Evolutionary conservation across 2,329 filamentous ascomycete genomes (phyloP), one percentile per base, ranked within the genome.

Genomic region (Scopulariopsis brevicaulis): DNA sequence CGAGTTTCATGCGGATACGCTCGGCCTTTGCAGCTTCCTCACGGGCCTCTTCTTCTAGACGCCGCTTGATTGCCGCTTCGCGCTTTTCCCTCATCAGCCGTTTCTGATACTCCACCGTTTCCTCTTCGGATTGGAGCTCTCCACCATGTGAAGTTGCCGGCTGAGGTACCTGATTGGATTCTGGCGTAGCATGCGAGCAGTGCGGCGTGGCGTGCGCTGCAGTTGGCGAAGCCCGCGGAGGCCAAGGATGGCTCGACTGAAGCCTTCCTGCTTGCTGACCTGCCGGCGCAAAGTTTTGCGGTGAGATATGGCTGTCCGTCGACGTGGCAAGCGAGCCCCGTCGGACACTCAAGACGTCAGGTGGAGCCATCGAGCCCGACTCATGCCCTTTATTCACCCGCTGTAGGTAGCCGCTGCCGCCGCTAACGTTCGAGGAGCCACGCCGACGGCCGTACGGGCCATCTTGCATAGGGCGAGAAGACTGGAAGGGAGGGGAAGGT

Each of bases 381-480:
- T 81, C 78, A 25, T 68, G 70, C 7, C 69, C 69, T 62, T 77
- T 79, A 43, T 69, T 69, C 40, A 74, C 63, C 40, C 87, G 50
- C 22, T 57, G 83, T 63, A 86, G 81, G 64, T 80, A 79, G 60
- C 87, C 86, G 69, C 90, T 96, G 60, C 88, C 89, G 58, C 90
- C 91, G 69, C 92, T 96, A 48, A 96, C 87, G 66, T 91, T 95
- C 2, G 93, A 97, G 18, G 93, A 96, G 59, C 88, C 88, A 62
- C 93, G 85, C 61, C 91, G 84, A 63, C 91, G 84, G 43, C 79
- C 81, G 76, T 89, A 92, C 2, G 83, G 77, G 14, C 75, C 84
- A 62, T 87, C 84, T 60, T 88, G 85, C 18, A 73, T 77, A 62
- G 81, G 81, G 60, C 90, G 82, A 63, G 82, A 84, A 4, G 89